Evolutionary conservation across 768 basidiomycete species (phyloP).

Genomic region (Cystofilobasidium ferigula): DNA sequence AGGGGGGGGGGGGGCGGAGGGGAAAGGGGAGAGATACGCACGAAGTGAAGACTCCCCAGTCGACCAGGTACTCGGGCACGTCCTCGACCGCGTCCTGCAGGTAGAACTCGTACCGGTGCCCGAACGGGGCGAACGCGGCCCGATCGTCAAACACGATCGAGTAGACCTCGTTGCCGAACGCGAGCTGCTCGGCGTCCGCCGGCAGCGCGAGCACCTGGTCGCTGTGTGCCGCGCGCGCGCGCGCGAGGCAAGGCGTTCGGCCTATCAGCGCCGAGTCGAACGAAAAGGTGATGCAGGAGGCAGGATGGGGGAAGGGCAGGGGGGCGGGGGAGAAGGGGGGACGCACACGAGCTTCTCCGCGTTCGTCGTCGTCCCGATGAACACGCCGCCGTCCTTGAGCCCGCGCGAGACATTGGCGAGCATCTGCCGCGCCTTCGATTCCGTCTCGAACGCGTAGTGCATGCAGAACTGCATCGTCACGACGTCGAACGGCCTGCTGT

Average conservation of each 20-base stretch:
- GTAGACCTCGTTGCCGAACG: constrained; percentile 86
- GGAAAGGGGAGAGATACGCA: constrained; percentile 38
- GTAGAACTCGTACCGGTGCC: constrained; percentile 89
- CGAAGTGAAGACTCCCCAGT: constrained; percentile 85
- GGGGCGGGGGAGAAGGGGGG: neutral
- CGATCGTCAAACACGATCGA: constrained; percentile 73
- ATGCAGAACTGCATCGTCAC: constrained; percentile 99
- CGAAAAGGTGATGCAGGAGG: neutral
- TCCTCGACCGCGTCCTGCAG: constrained; percentile 90
- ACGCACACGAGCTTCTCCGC: constrained; percentile 70
- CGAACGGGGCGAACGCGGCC: constrained; percentile 48
- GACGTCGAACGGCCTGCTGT: constrained; percentile 70
- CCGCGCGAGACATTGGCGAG: constrained; percentile 73
- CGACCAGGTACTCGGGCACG: constrained; percentile 94
- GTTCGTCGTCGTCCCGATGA: constrained; percentile 95
- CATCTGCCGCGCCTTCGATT: constrained; percentile 78
- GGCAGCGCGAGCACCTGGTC: constrained; percentile 62
- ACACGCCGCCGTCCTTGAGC: constrained; percentile 74
- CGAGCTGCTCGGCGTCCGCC: constrained; percentile 53
- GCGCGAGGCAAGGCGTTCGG: neutral
- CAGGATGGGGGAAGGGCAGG: neutral
- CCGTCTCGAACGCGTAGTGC: constrained; percentile 97
- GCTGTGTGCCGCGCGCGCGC: constrained; percentile 39
- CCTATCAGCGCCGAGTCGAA: too few relatives aligned
- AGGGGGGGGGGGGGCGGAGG: neutral